phyloP scores from a whole-genome alignment of 1,284 basidiomycete species.

The Boletus albobrunnescens region DNA sequence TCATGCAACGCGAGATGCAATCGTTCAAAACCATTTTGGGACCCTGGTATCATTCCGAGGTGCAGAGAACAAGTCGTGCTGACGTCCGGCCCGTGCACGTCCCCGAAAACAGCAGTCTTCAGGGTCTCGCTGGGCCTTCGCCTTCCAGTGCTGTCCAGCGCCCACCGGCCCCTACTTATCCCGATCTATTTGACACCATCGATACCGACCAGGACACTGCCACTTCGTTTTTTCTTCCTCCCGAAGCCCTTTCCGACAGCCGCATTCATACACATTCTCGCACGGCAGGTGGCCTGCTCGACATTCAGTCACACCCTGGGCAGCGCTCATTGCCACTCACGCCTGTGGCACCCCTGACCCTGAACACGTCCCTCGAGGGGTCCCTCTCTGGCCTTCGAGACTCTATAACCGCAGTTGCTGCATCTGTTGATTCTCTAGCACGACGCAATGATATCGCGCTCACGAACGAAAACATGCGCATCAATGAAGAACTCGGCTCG shows the following conservation, averaged over 20 bases:
- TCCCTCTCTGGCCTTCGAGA: constrained; percentile 57
- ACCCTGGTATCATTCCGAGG: constrained; percentile 54
- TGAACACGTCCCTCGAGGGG: constrained; percentile 56
- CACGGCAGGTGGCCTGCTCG: constrained; percentile 15
- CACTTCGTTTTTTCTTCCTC: constrained; percentile 50
- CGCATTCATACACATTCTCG: constrained; percentile 17
- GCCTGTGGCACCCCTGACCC: constrained; percentile 55
- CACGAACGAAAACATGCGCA: constrained; percentile 66
- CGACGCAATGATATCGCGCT: constrained; percentile 62
- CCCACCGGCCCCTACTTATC: constrained; percentile 6
- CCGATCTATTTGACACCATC: constrained; percentile 19
- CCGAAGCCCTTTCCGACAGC: constrained; percentile 19
- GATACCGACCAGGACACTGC: constrained; percentile 36
- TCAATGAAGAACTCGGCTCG: constrained; percentile 73
- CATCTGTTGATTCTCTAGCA: constrained; percentile 59
- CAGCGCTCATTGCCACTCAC: constrained; percentile 30
- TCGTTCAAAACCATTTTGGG: constrained; percentile 51
- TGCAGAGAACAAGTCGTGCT: constrained; percentile 12
- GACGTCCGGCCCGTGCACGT: constrained; percentile 11
- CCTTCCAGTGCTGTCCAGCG: constrained; percentile 18
- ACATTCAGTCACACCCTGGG: constrained; percentile 23
- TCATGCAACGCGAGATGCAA: constrained; percentile 50
- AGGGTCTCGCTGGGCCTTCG: constrained; percentile 13
- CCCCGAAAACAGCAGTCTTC: constrained; percentile 12
- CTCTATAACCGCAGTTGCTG: constrained; percentile 55